Conservation (phyloP, 768 basidiomycete genomes). For the Pleurotus tuoliensis region DNA sequence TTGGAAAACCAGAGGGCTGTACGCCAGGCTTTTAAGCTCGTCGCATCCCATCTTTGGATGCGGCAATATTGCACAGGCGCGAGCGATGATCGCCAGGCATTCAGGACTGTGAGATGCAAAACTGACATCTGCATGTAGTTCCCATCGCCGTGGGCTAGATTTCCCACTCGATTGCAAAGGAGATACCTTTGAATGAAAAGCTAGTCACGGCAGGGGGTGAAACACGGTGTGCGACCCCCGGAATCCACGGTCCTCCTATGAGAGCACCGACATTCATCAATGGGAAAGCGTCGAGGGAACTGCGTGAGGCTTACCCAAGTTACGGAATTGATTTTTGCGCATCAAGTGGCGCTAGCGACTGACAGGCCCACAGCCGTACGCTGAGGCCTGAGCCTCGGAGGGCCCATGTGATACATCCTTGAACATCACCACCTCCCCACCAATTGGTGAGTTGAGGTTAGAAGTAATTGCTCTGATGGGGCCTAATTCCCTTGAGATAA, state of each 20-base stretch:
- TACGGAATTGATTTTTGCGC: neutral
- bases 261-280: constrained; percentile 4
- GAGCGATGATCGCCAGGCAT: constrained; percentile 3
- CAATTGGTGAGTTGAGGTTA: neutral
- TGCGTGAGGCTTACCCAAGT: neutral
- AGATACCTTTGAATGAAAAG: constrained; percentile 1
- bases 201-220: neutral
- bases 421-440: neutral
- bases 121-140: neutral
- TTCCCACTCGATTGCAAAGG: constrained; percentile 2
- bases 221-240: constrained; percentile 2
- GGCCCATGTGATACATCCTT: neutral
- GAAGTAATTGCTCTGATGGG: neutral
- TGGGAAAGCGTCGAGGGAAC: neutral
- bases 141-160: neutral
- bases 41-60: neutral
- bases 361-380: neutral
- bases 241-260: constrained; percentile 1
- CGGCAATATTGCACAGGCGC: constrained; percentile 1
- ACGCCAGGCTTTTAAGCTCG: constrained; percentile 1
- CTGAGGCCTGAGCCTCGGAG: no score
- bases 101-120: constrained; percentile 1
- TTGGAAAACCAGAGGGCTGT: neutral
- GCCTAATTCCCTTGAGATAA: neutral
- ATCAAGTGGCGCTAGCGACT: constrained; percentile 4